phyloP scores from a whole-genome alignment of 495 filamentous ascomycete genomes.

The Geoglossum glabrum region DNA sequence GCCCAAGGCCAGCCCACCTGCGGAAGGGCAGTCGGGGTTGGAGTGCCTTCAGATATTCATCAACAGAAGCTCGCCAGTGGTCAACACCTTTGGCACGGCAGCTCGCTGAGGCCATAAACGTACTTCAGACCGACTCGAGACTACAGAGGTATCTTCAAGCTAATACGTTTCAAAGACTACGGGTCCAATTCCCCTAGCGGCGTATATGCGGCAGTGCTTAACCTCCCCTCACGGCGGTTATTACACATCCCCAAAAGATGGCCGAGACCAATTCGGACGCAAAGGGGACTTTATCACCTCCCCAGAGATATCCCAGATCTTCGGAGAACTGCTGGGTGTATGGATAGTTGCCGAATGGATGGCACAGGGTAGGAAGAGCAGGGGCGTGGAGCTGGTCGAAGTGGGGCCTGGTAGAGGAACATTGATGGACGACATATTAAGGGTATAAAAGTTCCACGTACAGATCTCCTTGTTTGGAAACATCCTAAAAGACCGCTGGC shows the following conservation, averaged over 20 bases:
- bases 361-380: slow-evolving; percentile 50
- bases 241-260: slow-evolving; percentile 51
- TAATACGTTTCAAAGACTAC: slow-evolving; percentile 32
- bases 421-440: slow-evolving; percentile 88
- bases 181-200: slow-evolving; percentile 75
- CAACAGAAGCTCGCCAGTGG: slow-evolving; percentile 33
- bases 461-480: neutral
- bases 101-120: slow-evolving; percentile 59
- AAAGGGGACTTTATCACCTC: slow-evolving; percentile 93
- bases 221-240: slow-evolving; percentile 83
- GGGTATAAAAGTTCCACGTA: slow-evolving; percentile 32
- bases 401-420: slow-evolving; percentile 89
- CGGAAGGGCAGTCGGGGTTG: slow-evolving; percentile 6
- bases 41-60: slow-evolving; percentile 6
- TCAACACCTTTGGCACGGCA: slow-evolving; percentile 78
- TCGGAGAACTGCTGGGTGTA: slow-evolving; percentile 81
- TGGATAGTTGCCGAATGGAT: slow-evolving; percentile 97
- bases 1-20: neutral
- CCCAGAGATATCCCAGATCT: slow-evolving; percentile 91
- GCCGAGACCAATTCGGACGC: slow-evolving; percentile 62
- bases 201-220: slow-evolving; percentile 96
- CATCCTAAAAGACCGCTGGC: neutral
- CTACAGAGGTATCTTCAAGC: neutral
- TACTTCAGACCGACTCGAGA: slow-evolving; percentile 1
- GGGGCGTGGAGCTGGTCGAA: slow-evolving; percentile 72